Evolutionary conservation across 345 rosid species (phyloP).

Genomic region (Gossypium longicalyx): DNA sequence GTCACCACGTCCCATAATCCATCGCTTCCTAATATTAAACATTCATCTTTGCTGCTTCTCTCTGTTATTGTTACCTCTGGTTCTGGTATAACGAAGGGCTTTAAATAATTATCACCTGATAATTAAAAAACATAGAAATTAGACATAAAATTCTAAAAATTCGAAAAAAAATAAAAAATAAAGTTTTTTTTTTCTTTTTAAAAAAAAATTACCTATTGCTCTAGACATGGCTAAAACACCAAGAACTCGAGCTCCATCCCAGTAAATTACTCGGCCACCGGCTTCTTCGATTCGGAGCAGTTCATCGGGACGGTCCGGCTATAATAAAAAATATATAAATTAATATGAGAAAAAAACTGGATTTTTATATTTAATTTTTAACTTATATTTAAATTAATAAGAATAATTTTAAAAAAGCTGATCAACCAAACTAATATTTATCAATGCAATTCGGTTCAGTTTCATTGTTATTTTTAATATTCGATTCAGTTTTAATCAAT

Average conservation of each 20-base stretch:
- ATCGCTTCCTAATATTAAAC: conserved; percentile 63
- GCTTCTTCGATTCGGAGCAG: conserved; percentile 48
- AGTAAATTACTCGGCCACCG: conserved; percentile 67
- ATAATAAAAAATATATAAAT: not conserved
- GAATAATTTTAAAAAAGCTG: no score
- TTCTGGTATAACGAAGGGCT: conserved; percentile 59
- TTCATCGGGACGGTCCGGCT: conserved; percentile 83
- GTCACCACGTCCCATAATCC: conserved; percentile 80
- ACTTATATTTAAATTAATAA: no score
- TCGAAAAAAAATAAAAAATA: not conserved
- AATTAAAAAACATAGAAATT: not conserved
- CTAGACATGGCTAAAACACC: conserved; percentile 76
- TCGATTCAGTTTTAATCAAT: no score
- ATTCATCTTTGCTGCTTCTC: conserved; percentile 52
- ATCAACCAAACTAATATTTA: no score
- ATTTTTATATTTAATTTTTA: no score
- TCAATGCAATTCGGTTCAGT: no score
- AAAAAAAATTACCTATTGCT: conserved; percentile 41
- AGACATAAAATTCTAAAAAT: not conserved
- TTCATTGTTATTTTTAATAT: no score
- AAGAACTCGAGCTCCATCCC: conserved; percentile 70
- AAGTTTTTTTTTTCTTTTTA: not conserved
- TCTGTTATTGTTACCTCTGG: conserved; percentile 59
- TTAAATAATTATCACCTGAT: conserved; percentile 52
- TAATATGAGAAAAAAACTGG: not conserved